Percentiles rank a stretch among this genome's conserved stretches.
Conservation (phyloP, 1,284 basidiomycete genomes). For the Quambalaria eucalypti region DNA sequence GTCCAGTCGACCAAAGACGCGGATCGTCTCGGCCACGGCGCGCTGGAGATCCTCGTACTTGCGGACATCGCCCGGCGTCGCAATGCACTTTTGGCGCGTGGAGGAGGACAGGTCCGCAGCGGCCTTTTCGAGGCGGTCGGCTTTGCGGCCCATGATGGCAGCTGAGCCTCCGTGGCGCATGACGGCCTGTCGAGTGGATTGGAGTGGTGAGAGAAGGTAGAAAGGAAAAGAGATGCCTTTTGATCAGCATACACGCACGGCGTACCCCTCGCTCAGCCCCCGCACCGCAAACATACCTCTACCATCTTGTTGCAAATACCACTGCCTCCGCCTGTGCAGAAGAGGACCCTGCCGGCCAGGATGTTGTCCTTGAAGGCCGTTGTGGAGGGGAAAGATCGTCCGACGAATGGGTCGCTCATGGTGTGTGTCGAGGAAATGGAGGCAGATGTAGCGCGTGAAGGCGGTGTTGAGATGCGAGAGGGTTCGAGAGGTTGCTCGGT, state of each 20-base stretch:
- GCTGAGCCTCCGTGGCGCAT: conserved; percentile 79
- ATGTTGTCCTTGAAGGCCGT: conserved; percentile 6
- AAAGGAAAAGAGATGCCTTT: no score
- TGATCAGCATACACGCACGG: background rate
- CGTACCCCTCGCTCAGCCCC: background rate
- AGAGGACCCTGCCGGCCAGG: conserved; percentile 68
- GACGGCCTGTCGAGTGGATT: conserved; percentile 59
- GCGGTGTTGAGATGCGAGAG: no score
- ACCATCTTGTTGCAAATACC: conserved; percentile 89
- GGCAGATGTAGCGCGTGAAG: no score
- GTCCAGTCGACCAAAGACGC: conserved; percentile 77
- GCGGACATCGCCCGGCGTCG: conserved; percentile 74
- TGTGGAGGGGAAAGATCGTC: conserved; percentile 3
- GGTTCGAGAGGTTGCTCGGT: no score
- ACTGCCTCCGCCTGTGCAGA: conserved; percentile 60
- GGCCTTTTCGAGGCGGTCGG: conserved; percentile 64
- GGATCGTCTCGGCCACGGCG: conserved; percentile 68
- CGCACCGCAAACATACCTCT: conserved; percentile 21
- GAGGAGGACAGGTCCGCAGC: conserved; percentile 62
- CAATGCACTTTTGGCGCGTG: conserved; percentile 55
- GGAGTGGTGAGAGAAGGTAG: no score
- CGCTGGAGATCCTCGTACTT: conserved; percentile 62
- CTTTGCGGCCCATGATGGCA: conserved; percentile 75
- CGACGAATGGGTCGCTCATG: conserved; percentile 7
- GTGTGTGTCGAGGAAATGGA: no score